Conservation (phyloP, 1,284 basidiomycete genomes). For the Cystobasidium pallidum region DNA sequence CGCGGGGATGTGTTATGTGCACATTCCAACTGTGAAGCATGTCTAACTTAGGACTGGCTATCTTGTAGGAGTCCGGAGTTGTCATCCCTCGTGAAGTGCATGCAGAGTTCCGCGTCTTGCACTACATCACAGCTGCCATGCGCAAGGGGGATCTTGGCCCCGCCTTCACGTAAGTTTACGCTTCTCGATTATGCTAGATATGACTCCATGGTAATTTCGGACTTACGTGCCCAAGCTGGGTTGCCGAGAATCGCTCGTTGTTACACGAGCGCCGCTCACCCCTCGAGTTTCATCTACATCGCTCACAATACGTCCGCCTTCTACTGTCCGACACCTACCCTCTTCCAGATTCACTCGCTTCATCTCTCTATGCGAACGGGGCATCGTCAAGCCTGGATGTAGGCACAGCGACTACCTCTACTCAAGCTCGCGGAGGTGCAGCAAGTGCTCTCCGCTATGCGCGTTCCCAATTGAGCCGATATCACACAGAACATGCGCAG, state of each 20-base stretch:
- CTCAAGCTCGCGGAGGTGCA: not conserved
- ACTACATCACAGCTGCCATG: constrained; percentile 72
- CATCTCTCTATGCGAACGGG: not conserved
- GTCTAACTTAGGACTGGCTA: too few species aligned
- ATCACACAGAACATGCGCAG: constrained; percentile 64
- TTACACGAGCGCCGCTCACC: constrained; percentile 70
- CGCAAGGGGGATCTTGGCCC: constrained; percentile 68
- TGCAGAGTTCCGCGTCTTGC: constrained; percentile 70
- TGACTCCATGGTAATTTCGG: constrained; percentile 5
- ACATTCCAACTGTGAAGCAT: too few species aligned
- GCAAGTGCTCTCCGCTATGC: constrained; percentile 73
- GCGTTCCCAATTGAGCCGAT: constrained; percentile 66
- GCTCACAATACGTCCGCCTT: constrained; percentile 77
- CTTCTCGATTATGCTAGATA: too few species aligned
- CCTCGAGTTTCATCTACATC: constrained; percentile 82
- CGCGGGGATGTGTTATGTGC: too few species aligned
- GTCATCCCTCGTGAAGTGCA: constrained; percentile 66
- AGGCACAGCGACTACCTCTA: not conserved
- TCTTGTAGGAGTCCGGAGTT: constrained; percentile 69
- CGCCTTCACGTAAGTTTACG: constrained; percentile 73
- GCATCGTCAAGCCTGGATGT: not conserved
- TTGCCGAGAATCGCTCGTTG: constrained; percentile 67
- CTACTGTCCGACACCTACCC: constrained; percentile 59
- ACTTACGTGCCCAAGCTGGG: constrained; percentile 66
- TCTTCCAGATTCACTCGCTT: constrained; percentile 29